Base-by-base conservation (phyloP, 108 stramenopile species). In the Stephanodiscus minutulus region DNA sequence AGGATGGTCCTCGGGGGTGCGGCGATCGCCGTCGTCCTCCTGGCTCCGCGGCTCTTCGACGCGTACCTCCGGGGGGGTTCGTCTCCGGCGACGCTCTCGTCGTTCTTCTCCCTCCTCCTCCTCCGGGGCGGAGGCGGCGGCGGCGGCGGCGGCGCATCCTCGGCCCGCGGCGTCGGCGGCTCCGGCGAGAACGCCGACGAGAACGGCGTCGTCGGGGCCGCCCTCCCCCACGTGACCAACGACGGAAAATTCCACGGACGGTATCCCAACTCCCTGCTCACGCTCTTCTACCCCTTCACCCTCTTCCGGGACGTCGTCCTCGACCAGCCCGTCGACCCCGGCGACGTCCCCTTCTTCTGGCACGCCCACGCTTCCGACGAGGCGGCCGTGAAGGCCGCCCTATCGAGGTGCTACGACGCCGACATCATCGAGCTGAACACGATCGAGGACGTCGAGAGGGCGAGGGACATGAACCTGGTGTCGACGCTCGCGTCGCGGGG, bases 271-370 rank as follows among this genome's bases (percentile, higher is more conserved):
- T 82, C 81, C 35, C 66, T 85, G 5, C 65, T 85, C 22, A 85
- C 84, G 28, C 41, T 85, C 15, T 79, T 82, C 48, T 85, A 76
- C 55, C 84, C 84, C 35, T 79, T 78, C 31, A 85, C 84, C 11
- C 50, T 85, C 9, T 76, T 79, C 9, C 62, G 84, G 36, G 84
- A 82, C 58, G 82, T 85, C 17, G 84, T 85, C 2, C 49, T 81
- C 43, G 84, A 85, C 43, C 84, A 85, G 64, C 84, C 84, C 1
- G 68, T 85, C 0, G 55, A 58, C 29, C 37, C 20, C 0, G 67
- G 22, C 41, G 84, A 85, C 46, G 65, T 85, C 0, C 81, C 84
- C 41, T 85, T 85, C 65, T 85, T 75, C 59, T 85, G 84, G 84
- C 71, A 81, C 37, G 58, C 59, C 0, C 81, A 85, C 54, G 63